Evolutionary conservation across 2,329 filamentous ascomycete genomes (phyloP), one percentile per base, ranked within the genome.

Genomic region (Dactylellina parvicollis): DNA sequence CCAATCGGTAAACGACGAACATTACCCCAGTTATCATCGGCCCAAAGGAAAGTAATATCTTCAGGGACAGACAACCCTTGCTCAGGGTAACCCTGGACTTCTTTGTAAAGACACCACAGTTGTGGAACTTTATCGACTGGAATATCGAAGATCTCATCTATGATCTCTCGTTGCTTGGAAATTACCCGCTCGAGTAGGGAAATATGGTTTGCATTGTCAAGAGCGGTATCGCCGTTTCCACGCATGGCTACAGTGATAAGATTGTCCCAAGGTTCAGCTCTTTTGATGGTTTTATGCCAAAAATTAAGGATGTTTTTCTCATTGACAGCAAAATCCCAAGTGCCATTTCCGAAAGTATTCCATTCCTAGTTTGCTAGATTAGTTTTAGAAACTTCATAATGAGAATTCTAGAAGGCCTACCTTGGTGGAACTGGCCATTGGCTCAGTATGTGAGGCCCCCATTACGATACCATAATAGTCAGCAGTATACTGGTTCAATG

Each of bases 381-480:
- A 34, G 20, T 49, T 32, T 42, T 36, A 55, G 36, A 24, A 77
- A 4, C 80, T 79, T 3, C 78, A 75, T 7, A 76, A 79, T 16
- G 80, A 79, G 82, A 82, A 83, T 71, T 83, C 82, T 14, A 14
- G 3, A 22, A 26, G 4, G 14, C 44, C 59, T 52, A 71, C 66
- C 42, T 83, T 84, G 5, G 86, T 87, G 7, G 84, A 83, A 22
- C 87, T 83, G 75, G 86, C 85, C 85, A 92, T 86, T 1, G 90
- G 90, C 79, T 92, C 90, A 0, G 87, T 91, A 79, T 92, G 90
- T 8, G 87, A 90, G 5, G 87, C 89, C 2, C 89, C 89, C 78
- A 92, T 86, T 0, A 92, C 89, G 65, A 92, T 86, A 40, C 88
- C 89, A 78, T 87, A 92, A n/a, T 88, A 88, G 76, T 92, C 88